Conservation (phyloP, 176 grass and related monocot species). For the Carex myosuroides region DNA sequence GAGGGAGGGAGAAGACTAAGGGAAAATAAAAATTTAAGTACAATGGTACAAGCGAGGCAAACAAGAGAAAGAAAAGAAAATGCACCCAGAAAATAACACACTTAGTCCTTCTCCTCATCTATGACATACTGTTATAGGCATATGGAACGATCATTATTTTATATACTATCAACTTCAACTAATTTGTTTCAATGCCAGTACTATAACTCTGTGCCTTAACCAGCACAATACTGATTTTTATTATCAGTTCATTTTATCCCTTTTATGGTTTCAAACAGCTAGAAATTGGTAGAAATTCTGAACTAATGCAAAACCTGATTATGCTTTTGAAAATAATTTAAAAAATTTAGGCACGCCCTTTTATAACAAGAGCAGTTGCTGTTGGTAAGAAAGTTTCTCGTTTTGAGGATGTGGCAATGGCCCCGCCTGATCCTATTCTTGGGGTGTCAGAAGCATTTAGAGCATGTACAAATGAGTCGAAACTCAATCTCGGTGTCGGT, state of each 20-base stretch:
- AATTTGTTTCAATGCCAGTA: background rate
- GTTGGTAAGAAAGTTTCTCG: constrained; percentile 61
- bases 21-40: background rate
- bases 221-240: background rate
- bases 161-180: background rate
- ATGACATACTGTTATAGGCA: background rate
- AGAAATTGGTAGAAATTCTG: background rate
- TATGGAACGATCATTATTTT: background rate
- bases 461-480: constrained; percentile 69
- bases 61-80: background rate
- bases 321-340: background rate
- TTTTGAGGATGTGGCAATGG: constrained; percentile 86
- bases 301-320: constrained; percentile 13
- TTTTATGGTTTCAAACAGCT: background rate
- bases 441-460: constrained; percentile 91
- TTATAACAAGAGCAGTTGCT: constrained; percentile 49
- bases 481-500: constrained; percentile 93
- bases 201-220: background rate
- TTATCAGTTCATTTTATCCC: background rate
- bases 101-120: background rate
- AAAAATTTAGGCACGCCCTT: constrained; percentile 32
- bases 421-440: constrained; percentile 92
- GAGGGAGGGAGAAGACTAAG: background rate
- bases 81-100: no score
- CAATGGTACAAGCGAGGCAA: background rate